These are phyloP conservation scores for Ploettnerulaceae sp. DNA, from an alignment of 2,329 filamentous ascomycete genomes.

Conservation along the genomic window DNA sequence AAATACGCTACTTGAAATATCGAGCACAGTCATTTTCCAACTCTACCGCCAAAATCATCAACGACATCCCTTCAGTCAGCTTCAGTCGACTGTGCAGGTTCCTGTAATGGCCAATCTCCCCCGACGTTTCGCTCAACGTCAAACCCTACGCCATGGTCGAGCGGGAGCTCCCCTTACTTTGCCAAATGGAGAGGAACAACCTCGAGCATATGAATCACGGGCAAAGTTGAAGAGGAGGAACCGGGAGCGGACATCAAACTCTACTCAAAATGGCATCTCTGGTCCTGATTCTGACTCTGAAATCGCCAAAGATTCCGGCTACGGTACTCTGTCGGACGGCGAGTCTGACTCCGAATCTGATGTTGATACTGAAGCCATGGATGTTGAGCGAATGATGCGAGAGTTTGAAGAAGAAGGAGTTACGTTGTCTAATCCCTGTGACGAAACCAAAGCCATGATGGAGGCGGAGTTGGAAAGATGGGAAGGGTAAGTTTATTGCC, in stretches of 20 bases:
- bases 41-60: too few relatives aligned
- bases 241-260: not conserved
- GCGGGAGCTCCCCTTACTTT: too few relatives aligned
- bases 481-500: constrained; percentile 17
- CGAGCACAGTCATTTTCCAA: too few relatives aligned
- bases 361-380: too few relatives aligned
- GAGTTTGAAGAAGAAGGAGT: constrained; percentile 19
- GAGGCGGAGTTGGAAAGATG: constrained; percentile 16
- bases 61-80: too few relatives aligned
- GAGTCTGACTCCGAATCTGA: constrained; percentile 3
- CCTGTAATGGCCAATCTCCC: too few relatives aligned
- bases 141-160: too few relatives aligned
- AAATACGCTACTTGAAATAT: too few relatives aligned
- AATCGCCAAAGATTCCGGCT: not conserved
- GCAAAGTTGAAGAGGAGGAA: not conserved
- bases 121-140: too few relatives aligned
- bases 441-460: constrained; percentile 22
- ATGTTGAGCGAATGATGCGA: constrained; percentile 18
- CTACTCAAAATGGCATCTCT: not conserved
- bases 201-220: not conserved
- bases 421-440: constrained; percentile 21
- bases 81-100: too few relatives aligned
- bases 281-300: constrained; percentile 1
- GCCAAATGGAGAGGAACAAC: too few relatives aligned
- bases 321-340: too few relatives aligned